Conservation (phyloP, 192 early-diverging fungal genomes). For the Mortierella claussenii region DNA sequence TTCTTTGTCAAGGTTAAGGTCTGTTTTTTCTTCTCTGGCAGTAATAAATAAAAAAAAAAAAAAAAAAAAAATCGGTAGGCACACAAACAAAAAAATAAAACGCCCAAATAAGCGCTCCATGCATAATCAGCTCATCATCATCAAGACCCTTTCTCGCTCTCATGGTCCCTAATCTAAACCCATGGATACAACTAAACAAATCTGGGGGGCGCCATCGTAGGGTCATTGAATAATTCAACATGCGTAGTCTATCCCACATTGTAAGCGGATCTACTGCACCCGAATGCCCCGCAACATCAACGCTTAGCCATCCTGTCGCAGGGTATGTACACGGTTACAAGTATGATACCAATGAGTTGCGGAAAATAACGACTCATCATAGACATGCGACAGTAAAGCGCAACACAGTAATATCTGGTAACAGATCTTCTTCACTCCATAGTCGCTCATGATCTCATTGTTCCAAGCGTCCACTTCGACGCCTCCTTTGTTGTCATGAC, state of each 20-base stretch:
- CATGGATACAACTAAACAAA: constrained; percentile 7
- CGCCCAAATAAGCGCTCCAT: constrained; percentile 6
- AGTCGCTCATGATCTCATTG: neutral
- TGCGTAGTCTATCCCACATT: neutral
- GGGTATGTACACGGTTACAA: neutral
- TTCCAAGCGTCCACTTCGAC: neutral
- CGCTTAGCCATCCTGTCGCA: neutral
- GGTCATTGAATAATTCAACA: neutral
- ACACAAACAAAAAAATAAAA: neutral
- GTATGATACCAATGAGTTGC: neutral
- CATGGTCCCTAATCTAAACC: constrained; percentile 6
- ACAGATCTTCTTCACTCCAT: neutral
- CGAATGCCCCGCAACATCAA: too few species aligned
- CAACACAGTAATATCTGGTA: neutral
- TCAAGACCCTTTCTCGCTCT: constrained; percentile 3
- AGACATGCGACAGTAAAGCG: neutral
- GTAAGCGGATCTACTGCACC: neutral
- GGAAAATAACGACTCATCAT: neutral
- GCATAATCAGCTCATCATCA: constrained; percentile 15
- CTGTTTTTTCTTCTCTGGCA: neutral
- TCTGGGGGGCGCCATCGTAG: neutral
- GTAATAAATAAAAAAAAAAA: neutral
- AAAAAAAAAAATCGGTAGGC: neutral
- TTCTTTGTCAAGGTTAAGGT: too few species aligned
- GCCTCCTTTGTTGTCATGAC: neutral